These are phyloP conservation scores for Fusarium poae DNA, from an alignment of 2,329 filamentous ascomycete species.

Conservation along the genomic window DNA sequence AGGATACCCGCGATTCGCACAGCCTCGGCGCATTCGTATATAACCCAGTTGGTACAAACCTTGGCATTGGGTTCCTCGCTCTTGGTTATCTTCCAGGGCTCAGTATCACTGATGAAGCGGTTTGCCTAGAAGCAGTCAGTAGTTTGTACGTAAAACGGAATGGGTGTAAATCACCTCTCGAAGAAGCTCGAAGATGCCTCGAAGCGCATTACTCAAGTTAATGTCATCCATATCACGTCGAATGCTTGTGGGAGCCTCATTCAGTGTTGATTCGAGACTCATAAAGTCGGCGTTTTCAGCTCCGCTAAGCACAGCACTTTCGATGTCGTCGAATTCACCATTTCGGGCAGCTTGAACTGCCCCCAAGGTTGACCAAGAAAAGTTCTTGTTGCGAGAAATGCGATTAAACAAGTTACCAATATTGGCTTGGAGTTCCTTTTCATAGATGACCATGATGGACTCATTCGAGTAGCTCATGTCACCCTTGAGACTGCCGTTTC, in stretches of 20 bases:
- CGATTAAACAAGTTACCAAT: constrained; percentile 85
- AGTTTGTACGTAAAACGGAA: background rate
- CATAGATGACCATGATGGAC: constrained; percentile 80
- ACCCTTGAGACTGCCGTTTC: constrained; percentile 79
- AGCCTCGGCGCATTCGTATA: constrained; percentile 81
- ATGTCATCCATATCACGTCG: constrained; percentile 71
- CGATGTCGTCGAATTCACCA: constrained; percentile 44
- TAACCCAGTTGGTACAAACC: constrained; percentile 65
- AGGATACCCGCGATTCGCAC: constrained; percentile 85
- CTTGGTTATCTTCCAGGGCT: constrained; percentile 75
- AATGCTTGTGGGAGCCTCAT: constrained; percentile 51
- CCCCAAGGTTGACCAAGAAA: constrained; percentile 72
- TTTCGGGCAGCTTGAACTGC: constrained; percentile 60
- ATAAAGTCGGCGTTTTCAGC: constrained; percentile 24
- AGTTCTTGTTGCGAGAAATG: constrained; percentile 72
- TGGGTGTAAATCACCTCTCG: constrained; percentile 61
- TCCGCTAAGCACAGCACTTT: background rate
- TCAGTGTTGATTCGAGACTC: constrained; percentile 50
- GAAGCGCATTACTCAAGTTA: constrained; percentile 74
- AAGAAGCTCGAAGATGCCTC: constrained; percentile 72
- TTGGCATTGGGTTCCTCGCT: constrained; percentile 52
- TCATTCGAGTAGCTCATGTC: constrained; percentile 90
- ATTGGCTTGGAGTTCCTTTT: constrained; percentile 80
- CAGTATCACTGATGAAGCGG: constrained; percentile 66
- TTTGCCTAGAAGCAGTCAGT: constrained; percentile 54